These are phyloP conservation scores for Trichoderma sp. DNA, from an alignment of 2,329 filamentous ascomycete genomes.

Conservation along the genomic window DNA sequence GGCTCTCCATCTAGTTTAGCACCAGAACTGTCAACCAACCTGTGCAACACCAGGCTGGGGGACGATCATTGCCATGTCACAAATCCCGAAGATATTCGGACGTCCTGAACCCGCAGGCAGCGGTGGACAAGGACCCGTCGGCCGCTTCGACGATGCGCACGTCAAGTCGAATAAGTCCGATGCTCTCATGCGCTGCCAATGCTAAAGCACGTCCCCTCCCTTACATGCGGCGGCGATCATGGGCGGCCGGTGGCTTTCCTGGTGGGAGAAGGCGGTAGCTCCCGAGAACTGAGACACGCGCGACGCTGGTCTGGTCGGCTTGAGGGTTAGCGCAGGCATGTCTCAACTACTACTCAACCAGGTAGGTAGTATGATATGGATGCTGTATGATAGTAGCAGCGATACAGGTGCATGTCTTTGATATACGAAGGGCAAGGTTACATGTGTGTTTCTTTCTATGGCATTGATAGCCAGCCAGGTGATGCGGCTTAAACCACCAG, in stretches of 20 bases:
- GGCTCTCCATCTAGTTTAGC: not conserved
- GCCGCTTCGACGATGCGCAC: not conserved
- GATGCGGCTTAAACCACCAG: not conserved
- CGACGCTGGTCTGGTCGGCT: not conserved
- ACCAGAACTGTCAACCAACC: not conserved
- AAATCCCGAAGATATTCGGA: not conserved
- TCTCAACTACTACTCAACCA: not conserved
- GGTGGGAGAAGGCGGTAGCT: not conserved
- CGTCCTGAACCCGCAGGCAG: not conserved
- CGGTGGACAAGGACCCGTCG: not conserved
- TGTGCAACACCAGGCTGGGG: not conserved
- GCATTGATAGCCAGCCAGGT: not conserved
- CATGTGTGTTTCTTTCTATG: not conserved
- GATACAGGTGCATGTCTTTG: not conserved
- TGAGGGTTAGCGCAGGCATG: not conserved
- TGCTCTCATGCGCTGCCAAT: not conserved
- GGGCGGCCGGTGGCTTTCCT: not conserved
- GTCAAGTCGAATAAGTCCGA: not conserved
- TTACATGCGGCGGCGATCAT: not conserved
- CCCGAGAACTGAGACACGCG: slow-evolving; percentile 14
- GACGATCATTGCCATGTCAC: not conserved
- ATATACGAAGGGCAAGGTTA: not conserved
- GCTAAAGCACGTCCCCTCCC: not conserved
- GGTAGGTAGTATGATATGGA: not conserved
- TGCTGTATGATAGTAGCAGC: not conserved